Evolutionary conservation across 2,329 filamentous ascomycete genomes (phyloP), one percentile per base, ranked within the genome.

Genomic region (Myriosclerotinia curreyana): DNA sequence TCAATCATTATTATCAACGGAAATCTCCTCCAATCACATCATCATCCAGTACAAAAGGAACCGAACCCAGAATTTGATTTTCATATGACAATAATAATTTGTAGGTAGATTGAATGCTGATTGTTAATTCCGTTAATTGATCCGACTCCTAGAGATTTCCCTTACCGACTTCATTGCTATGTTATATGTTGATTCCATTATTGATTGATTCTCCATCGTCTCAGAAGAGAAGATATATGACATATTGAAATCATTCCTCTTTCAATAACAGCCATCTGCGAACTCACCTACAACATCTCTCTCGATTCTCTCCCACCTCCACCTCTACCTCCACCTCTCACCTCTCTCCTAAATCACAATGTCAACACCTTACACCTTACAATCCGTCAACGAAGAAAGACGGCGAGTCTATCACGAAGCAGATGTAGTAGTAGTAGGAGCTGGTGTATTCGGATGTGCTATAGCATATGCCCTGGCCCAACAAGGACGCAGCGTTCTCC

Each of bases 391-490:
- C 20, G 75, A 76, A 67, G 76, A 81, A 68, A 79, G 81, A 65
- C 80, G 84, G 69, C 75, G 79, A 56, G 75, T 79, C 64, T 79
- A 85, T 74, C 85, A 87, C 74, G 85, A 88, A 73, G 85, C 85
- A 67, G 95, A 99, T 73, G 87, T 96, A 44, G 90, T 98, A 50
- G 89, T 99, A 60, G 89, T 99, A 46, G 95, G 95, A 69, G 95
- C 92, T 3, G 95, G 95, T 63, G 83, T 98, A 65, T 86, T 96
- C 68, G 95, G 95, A 49, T 96, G 92, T 76, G 91, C 93, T 25
- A 81, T 92, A 28, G 94, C 95, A 22, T 90, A 88, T 68, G 86
- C 94, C 28, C 83, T 98, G 53, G 93, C 90, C 65, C 88, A 90
- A 71, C 95, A 98, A 79, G 93, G 92, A 62, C 87, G 95, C 68